Evolutionary conservation across 805 yeast genomes (phyloP).

Genomic region (Sugiyamaella smithiae): DNA sequence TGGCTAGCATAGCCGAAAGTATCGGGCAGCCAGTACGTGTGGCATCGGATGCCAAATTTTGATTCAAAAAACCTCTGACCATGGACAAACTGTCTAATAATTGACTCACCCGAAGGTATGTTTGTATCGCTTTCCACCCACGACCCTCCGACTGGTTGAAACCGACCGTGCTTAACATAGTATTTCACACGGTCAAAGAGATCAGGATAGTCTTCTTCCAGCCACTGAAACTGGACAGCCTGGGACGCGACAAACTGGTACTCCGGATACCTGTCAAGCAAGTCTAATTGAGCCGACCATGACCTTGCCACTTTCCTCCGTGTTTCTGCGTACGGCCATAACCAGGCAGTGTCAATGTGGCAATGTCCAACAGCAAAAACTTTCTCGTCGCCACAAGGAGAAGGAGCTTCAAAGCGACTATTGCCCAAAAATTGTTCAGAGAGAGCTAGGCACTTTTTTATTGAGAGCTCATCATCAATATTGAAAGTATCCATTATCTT

Average conservation of each 20-base stretch:
- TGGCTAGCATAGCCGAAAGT: constrained; percentile 96
- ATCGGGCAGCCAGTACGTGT: constrained; percentile 93
- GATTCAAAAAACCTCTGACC: constrained; percentile 85
- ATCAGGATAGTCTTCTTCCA: constrained; percentile 81
- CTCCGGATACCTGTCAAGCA: constrained; percentile 87
- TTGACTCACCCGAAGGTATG: constrained; percentile 88
- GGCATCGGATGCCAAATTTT: constrained; percentile 72
- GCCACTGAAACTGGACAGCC: constrained; percentile 94
- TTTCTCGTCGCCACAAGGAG: constrained; percentile 34
- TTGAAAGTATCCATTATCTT: constrained; percentile 83
- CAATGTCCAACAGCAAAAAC: constrained; percentile 91
- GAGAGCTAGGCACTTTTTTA: neutral
- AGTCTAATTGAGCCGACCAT: constrained; percentile 87
- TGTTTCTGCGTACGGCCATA: constrained; percentile 99
- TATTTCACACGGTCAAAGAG: constrained; percentile 58
- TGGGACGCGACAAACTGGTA: constrained; percentile 93
- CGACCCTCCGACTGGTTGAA: constrained; percentile 91
- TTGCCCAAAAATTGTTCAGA: neutral
- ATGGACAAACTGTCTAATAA: constrained; percentile 80
- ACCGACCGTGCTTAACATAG: constrained; percentile 65
- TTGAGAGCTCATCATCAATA: neutral
- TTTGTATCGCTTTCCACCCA: constrained; percentile 99
- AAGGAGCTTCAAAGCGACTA: neutral
- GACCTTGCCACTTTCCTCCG: constrained; percentile 89
- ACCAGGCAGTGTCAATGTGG: constrained; percentile 97